Percentiles rank a stretch among this genome's conserved stretches.
These are phyloP conservation scores for Purshia tridentata DNA, from an alignment of 306 rosid genomes.

Conservation along the genomic window DNA sequence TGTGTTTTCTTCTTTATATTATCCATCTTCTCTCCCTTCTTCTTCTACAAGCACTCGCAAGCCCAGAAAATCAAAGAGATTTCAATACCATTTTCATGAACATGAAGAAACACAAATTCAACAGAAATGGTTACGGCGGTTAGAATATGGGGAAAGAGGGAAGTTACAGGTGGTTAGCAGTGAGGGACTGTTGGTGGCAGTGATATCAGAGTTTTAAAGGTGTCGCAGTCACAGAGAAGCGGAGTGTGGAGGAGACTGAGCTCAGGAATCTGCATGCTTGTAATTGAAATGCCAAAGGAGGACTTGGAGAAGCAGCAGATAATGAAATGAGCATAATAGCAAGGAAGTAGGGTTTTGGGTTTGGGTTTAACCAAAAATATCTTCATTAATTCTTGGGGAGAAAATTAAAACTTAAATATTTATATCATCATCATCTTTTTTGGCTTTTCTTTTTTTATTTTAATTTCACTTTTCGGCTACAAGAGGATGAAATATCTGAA, in stretches of 20 bases:
- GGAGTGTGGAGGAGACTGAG: conserved; percentile 13
- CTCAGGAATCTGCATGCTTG: conserved; percentile 18
- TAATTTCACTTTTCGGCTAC: not conserved
- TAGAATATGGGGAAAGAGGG: not conserved
- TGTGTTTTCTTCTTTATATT: conserved; percentile 34
- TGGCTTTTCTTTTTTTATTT: not conserved
- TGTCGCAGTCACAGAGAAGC: not conserved
- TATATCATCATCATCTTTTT: not conserved
- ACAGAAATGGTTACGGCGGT: conserved; percentile 1
- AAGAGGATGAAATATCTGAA: too few relatives aligned
- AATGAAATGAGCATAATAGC: conserved; percentile 13
- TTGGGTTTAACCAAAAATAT: conserved; percentile 21
- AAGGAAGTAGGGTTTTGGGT: conserved; percentile 19
- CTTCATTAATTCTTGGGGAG: not conserved
- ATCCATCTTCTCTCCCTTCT: conserved; percentile 23
- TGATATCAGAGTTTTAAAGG: not conserved
- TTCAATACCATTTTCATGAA: not conserved
- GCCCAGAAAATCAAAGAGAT: conserved; percentile 8
- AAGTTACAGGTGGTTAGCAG: not conserved
- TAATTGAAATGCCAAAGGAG: not conserved
- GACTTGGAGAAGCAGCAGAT: conserved; percentile 2
- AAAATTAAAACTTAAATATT: not conserved
- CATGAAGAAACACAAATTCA: not conserved
- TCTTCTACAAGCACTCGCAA: not conserved
- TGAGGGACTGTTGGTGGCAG: not conserved